A percentile compares a stretch with the other conserved stretches of the same genome.
phyloP scores from a whole-genome alignment of 2,329 filamentous ascomycete species.

The Amesomyces nigricolor region DNA sequence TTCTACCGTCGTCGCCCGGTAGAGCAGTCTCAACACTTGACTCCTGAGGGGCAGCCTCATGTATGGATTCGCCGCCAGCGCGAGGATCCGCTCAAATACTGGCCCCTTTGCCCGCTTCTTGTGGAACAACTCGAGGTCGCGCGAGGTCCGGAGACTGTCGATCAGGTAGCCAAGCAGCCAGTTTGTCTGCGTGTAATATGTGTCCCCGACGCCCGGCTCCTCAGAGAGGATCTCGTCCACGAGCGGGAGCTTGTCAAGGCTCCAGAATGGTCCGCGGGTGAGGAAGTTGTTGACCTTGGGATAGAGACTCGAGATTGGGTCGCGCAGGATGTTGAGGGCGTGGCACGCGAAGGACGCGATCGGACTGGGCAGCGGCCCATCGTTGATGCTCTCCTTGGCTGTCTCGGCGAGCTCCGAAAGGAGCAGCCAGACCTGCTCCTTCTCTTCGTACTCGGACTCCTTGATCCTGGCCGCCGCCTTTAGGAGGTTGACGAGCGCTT shows the following conservation, averaged over 20 bases:
- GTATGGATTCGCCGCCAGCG: constrained; percentile 62
- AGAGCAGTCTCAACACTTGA: constrained; percentile 57
- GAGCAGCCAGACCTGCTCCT: constrained; percentile 72
- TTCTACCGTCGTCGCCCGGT: constrained; percentile 60
- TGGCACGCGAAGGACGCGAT: constrained; percentile 70
- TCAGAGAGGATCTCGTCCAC: constrained; percentile 56
- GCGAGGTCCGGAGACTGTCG: constrained; percentile 54
- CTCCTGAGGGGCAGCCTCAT: constrained; percentile 54
- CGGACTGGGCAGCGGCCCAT: constrained; percentile 61
- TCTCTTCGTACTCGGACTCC: constrained; percentile 67
- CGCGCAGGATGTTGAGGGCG: constrained; percentile 62
- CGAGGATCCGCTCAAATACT: constrained; percentile 69
- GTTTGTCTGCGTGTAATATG: constrained; percentile 63
- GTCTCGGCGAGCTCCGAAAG: constrained; percentile 78
- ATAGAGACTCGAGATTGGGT: constrained; percentile 78
- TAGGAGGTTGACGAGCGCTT: constrained; percentile 64
- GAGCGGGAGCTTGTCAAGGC: constrained; percentile 66
- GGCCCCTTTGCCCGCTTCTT: constrained; percentile 42
- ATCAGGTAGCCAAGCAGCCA: constrained; percentile 71
- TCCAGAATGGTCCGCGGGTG: constrained; percentile 71
- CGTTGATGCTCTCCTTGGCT: constrained; percentile 48
- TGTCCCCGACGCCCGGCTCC: constrained; percentile 66
- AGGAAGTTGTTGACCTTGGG: constrained; percentile 82
- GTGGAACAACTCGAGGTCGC: constrained; percentile 57
- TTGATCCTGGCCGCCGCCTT: constrained; percentile 60